Conservation (phyloP, 495 filamentous ascomycete genomes). For the Astrocystis sublimbata region DNA sequence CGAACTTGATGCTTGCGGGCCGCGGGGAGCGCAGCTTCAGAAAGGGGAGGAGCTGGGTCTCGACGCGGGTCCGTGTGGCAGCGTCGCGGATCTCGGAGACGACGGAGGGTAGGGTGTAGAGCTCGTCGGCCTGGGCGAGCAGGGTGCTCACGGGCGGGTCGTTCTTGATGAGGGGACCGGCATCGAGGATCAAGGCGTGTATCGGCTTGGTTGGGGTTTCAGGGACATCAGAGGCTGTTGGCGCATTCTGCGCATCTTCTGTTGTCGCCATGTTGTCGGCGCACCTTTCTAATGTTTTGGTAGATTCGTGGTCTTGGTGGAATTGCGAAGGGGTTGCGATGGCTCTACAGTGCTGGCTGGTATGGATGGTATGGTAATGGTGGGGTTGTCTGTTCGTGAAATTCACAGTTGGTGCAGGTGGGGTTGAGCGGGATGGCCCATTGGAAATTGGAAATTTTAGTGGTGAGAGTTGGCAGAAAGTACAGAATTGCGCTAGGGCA, state of each 20-base stretch:
- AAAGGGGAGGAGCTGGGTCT: constrained; percentile 83
- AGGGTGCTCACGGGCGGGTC: constrained; percentile 77
- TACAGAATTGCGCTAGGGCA: background rate
- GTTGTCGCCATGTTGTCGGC: constrained; percentile 21
- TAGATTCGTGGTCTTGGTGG: background rate
- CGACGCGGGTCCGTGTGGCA: constrained; percentile 74
- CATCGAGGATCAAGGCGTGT: constrained; percentile 84
- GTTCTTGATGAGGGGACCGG: constrained; percentile 89
- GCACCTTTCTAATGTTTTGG: background rate
- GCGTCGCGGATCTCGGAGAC: constrained; percentile 86
- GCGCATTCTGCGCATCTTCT: constrained; percentile 17
- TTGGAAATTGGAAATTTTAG: constrained; percentile 27
- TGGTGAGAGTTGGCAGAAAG: constrained; percentile 26
- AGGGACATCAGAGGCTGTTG: background rate
- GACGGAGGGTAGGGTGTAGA: constrained; percentile 85
- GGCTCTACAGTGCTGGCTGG: background rate
- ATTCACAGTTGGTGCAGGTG: constrained; percentile 29
- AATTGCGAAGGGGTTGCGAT: background rate
- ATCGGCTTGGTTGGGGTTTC: constrained; percentile 58
- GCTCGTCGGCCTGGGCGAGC: constrained; percentile 68
- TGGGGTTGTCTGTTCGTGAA: constrained; percentile 24
- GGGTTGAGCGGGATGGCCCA: too few relatives aligned
- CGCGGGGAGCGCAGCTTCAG: constrained; percentile 71
- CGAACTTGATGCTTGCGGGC: constrained; percentile 70
- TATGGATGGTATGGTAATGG: constrained; percentile 10